These are phyloP conservation scores for Cryptomeria japonica DNA, from an alignment of 75 land plant species.

Conservation along the genomic window DNA sequence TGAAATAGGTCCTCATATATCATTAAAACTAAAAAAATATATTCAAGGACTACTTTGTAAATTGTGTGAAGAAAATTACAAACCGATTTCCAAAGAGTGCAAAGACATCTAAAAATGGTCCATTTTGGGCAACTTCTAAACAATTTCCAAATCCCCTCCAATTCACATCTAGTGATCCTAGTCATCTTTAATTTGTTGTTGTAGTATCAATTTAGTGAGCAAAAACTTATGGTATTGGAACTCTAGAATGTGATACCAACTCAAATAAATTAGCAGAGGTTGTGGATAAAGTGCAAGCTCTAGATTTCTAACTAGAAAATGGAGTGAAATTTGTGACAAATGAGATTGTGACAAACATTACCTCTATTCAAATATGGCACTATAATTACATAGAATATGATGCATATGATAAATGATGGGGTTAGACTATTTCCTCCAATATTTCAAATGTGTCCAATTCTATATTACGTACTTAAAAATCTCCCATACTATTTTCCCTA, in stretches of 20 bases:
- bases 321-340: too few species aligned
- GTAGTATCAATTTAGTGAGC: slow-evolving; percentile 70
- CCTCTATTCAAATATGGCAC: too few species aligned
- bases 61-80: slow-evolving; percentile 87
- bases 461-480: slow-evolving; percentile 95
- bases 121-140: slow-evolving; percentile 65
- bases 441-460: slow-evolving; percentile 46
- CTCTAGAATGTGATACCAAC: slow-evolving; percentile 67
- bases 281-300: slow-evolving; percentile 54
- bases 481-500: slow-evolving; percentile 28
- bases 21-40: background rate
- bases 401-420: slow-evolving; percentile 49
- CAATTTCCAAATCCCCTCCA: slow-evolving; percentile 69
- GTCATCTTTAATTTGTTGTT: slow-evolving; percentile 56
- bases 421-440: slow-evolving; percentile 48
- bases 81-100: slow-evolving; percentile 86
- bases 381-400: slow-evolving; percentile 51
- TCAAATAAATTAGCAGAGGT: slow-evolving; percentile 55
- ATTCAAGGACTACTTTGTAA: too few species aligned
- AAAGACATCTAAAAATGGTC: slow-evolving; percentile 60
- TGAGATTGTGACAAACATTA: too few species aligned
- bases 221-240: slow-evolving; percentile 66
- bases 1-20: background rate
- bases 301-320: too few species aligned
- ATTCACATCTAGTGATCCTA: slow-evolving; percentile 48